Evolutionary conservation across 805 yeast genomes (phyloP).

Genomic region (Cyberlindnera petersonii): DNA sequence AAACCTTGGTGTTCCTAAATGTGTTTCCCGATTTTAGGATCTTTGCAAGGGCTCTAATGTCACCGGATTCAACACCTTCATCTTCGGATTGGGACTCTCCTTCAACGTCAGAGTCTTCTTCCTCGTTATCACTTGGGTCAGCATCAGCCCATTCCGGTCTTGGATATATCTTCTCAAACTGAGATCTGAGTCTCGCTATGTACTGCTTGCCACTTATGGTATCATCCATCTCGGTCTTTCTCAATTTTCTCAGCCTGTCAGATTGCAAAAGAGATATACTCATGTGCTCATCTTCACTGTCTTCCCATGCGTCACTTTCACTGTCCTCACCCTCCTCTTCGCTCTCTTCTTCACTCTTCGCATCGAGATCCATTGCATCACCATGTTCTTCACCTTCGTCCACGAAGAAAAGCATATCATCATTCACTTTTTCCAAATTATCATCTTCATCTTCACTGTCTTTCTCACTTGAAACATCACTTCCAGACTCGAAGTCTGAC

Average conservation of each 20-base stretch:
- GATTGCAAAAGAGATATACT: constrained; percentile 55
- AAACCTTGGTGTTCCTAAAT: constrained; percentile 33
- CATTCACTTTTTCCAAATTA: constrained; percentile 34
- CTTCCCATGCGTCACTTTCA: constrained; percentile 65
- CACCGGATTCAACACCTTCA: constrained; percentile 34
- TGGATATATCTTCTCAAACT: constrained; percentile 71
- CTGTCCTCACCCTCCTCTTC: constrained; percentile 33
- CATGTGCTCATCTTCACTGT: constrained; percentile 83
- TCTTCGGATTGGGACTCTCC: constrained; percentile 27
- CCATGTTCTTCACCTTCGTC: constrained; percentile 40
- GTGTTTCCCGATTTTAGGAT: constrained; percentile 37
- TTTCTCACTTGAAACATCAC: constrained; percentile 29
- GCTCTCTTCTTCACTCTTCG: constrained; percentile 30
- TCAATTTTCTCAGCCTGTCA: constrained; percentile 66
- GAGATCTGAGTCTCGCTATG: constrained; percentile 61
- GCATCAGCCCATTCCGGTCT: constrained; percentile 76
- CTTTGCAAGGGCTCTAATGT: constrained; percentile 37
- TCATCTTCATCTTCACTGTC: constrained; percentile 28
- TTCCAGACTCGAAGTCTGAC: constrained; percentile 39
- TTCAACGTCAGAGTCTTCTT: constrained; percentile 29
- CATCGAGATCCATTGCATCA: constrained; percentile 18
- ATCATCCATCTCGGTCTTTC: constrained; percentile 54
- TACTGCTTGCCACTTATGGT: constrained; percentile 57
- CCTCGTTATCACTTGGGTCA: constrained; percentile 20
- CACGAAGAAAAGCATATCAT: constrained; percentile 50